Evolutionary conservation across 306 rosid species (phyloP), one percentile per base, ranked within the genome.

Genomic region (Lotus japonicus): DNA sequence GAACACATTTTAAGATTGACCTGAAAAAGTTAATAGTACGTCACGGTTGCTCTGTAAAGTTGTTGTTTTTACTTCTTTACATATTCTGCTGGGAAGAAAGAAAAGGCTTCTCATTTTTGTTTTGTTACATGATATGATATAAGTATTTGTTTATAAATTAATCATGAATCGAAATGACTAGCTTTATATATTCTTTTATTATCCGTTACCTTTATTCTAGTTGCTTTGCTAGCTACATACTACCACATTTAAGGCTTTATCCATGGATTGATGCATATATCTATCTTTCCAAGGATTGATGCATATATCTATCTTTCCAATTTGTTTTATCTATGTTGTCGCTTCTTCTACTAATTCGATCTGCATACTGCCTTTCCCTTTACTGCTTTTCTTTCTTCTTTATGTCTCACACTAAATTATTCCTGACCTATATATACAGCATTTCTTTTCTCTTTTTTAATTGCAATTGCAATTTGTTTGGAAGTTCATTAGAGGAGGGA

Each of bases 101-200:
- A 78, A 77, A 71, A 68, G 68, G 75, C 31, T 26, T 64, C 39
- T 53, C 79, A 80, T 76, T 80, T 80, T 64, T 21, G n/a, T n/a
- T n/a, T n/a, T n/a, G n/a, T n/a, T n/a, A n/a, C n/a, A n/a, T n/a
- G n/a, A n/a, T n/a, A n/a, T n/a, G n/a, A n/a, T n/a, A n/a, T n/a
- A n/a, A n/a, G n/a, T n/a, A n/a, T n/a, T n/a, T n/a, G n/a, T n/a
- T n/a, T 71, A 23, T 67, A 58, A 21, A 43, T 62, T 51, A 60
- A 52, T 62, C 55, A 79, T 75, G 64, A 83, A 71, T 49, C 52
- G 15, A n/a, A n/a, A n/a, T n/a, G n/a, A n/a, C n/a, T n/a, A n/a
- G n/a, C 91, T 87, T 89, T 89, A 87, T 87, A 83, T 3, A 85
- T 85, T 85, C 7, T 79, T 81, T 81, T 89, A 80, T 80, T 80